These are phyloP conservation scores for Pichia sp. DNA, from an alignment of 1,139 yeast species.

Conservation along the genomic window DNA sequence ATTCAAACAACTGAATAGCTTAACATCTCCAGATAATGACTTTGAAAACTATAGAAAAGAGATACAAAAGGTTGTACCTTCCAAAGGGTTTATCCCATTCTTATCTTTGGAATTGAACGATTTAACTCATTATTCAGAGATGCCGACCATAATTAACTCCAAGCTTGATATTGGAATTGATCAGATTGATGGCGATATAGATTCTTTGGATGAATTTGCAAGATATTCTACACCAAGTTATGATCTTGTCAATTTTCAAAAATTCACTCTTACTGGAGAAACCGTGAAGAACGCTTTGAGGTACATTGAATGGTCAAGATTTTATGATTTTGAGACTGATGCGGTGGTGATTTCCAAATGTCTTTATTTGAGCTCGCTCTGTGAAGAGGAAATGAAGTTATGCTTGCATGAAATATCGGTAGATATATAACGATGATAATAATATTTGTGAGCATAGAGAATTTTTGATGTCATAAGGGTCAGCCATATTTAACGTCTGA, in stretches of 20 bases:
- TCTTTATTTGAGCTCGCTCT: slow-evolving; percentile 67
- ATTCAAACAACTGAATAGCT: slow-evolving; percentile 49
- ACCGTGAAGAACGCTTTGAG: slow-evolving; percentile 75
- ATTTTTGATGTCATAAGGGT: too few relatives aligned
- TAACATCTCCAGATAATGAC: slow-evolving; percentile 57
- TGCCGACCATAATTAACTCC: slow-evolving; percentile 38
- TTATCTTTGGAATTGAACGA: slow-evolving; percentile 82
- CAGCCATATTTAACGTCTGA: too few relatives aligned
- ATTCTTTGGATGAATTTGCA: slow-evolving; percentile 8
- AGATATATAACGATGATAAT: neutral
- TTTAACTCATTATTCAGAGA: slow-evolving; percentile 70
- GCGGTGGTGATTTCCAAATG: slow-evolving; percentile 73
- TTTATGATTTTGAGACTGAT: slow-evolving; percentile 43
- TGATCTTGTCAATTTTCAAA: slow-evolving; percentile 62
- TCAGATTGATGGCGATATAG: neutral
- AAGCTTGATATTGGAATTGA: slow-evolving; percentile 1
- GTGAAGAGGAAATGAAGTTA: slow-evolving; percentile 64
- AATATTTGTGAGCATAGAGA: too few relatives aligned
- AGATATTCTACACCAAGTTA: slow-evolving; percentile 26
- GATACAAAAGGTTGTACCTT: slow-evolving; percentile 44
- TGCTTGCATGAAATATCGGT: slow-evolving; percentile 22
- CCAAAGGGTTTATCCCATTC: slow-evolving; percentile 83
- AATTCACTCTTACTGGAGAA: slow-evolving; percentile 68
- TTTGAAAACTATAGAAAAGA: slow-evolving; percentile 59
- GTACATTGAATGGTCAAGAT: slow-evolving; percentile 76